Conservation (phyloP, 768 basidiomycete species). For the Dacryopinax primogenitus region DNA sequence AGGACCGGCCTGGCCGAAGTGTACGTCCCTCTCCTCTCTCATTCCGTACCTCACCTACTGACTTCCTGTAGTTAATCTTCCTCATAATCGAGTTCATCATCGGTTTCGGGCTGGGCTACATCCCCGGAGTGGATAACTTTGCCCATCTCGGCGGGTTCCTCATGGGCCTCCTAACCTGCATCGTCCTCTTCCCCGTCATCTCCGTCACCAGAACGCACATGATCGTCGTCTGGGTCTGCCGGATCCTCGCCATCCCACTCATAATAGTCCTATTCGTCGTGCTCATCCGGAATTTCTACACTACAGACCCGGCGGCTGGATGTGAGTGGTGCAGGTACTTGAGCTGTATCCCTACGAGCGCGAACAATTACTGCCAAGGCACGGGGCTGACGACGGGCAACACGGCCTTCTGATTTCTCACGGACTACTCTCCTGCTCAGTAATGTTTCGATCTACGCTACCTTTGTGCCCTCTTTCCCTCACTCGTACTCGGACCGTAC, state of each 20-base stretch:
- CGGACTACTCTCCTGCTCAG: neutral
- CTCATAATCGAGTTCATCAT: conserved; percentile 79
- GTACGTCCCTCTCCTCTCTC: conserved; percentile 30
- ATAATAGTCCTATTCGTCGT: conserved; percentile 70
- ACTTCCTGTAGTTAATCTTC: conserved; percentile 48
- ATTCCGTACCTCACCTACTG: neutral
- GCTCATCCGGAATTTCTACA: conserved; percentile 80
- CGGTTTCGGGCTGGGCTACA: conserved; percentile 68
- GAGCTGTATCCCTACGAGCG: conserved; percentile 69
- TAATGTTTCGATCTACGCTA: conserved; percentile 8
- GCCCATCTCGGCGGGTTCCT: conserved; percentile 81
- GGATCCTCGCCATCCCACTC: conserved; percentile 60
- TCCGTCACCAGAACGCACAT: conserved; percentile 63
- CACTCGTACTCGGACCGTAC: neutral
- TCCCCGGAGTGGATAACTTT: conserved; percentile 77
- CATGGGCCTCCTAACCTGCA: conserved; percentile 65
- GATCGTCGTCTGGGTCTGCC: conserved; percentile 55
- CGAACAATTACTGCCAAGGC: conserved; percentile 29
- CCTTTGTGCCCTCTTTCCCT: too few species aligned
- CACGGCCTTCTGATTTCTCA: conserved; percentile 7
- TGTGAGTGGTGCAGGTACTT: conserved; percentile 81
- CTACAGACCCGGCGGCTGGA: conserved; percentile 69
- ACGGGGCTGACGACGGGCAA: conserved; percentile 18
- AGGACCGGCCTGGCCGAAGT: conserved; percentile 67
- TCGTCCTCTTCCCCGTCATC: conserved; percentile 80